These are phyloP conservation scores for Fusarium sp. DNA, from an alignment of 2,329 filamentous ascomycete genomes.

Conservation along the genomic window DNA sequence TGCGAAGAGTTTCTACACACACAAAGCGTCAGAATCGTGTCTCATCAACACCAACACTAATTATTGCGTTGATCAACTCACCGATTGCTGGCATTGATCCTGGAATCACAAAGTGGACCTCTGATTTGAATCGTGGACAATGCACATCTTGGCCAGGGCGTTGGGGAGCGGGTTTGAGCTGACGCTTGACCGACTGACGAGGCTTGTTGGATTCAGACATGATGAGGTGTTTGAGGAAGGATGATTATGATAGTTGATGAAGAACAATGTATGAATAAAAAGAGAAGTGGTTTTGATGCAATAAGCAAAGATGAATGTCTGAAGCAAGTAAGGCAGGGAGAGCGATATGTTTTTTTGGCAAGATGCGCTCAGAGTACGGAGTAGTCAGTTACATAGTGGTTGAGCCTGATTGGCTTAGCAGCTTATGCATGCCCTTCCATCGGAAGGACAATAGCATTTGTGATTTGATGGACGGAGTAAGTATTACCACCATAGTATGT, in stretches of 20 bases:
- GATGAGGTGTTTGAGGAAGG: background rate
- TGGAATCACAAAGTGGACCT: conserved; percentile 43
- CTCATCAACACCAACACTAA: background rate
- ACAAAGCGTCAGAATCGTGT: background rate
- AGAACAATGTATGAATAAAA: background rate
- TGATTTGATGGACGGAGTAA: background rate
- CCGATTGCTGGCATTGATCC: conserved; percentile 40
- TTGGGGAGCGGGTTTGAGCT: conserved; percentile 39
- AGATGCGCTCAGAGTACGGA: background rate
- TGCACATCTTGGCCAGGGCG: conserved; percentile 35
- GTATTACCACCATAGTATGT: too few relatives aligned
- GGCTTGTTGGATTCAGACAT: conserved; percentile 31
- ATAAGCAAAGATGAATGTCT: background rate
- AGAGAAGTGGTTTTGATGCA: background rate
- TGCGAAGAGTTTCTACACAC: conserved; percentile 36
- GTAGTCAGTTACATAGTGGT: background rate
- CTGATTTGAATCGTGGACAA: conserved; percentile 37
- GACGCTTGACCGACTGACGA: conserved; percentile 30
- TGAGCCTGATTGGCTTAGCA: conserved; percentile 1
- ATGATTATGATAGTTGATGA: background rate
- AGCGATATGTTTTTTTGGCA: background rate
- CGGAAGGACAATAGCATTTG: background rate
- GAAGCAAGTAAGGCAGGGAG: background rate
- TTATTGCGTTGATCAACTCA: conserved; percentile 11
- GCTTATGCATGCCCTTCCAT: background rate